Base-by-base conservation (phyloP, 768 basidiomycete genomes). In the Kwoniella pini region DNA sequence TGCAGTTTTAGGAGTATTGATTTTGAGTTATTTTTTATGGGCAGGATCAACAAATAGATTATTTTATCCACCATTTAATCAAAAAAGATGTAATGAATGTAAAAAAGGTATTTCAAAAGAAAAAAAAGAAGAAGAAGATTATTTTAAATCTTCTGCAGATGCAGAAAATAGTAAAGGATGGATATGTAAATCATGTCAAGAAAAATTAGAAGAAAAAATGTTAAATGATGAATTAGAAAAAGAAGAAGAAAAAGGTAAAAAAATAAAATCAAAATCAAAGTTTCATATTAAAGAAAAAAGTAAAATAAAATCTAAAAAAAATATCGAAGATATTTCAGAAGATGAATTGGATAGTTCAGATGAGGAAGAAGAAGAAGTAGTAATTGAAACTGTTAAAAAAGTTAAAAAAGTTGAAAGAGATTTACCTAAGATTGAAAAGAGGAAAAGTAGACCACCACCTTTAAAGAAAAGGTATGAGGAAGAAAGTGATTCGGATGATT, bases 1-100 rank as follows among this genome's bases (percentile, higher is more conserved):
- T 13, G 57, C 49, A n/a, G 57, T 59, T 2, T 43, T 54, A 24
- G 52, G 19, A 31, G 36, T 61, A 28, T 26, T 54, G 19, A 31
- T 48, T 17, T 15, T 54, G 6, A 7, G 26, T 11, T 26, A 54
- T n/a, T 42, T 61, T 43, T 17, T 61, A 42, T 61, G 59, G 59
- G 43, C 39, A 19, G 53, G 24, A 28, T 42, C 42, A 11, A 38
- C 40, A 4, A n/a, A 54, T 24, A 28, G 59, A 19, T 45, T 61
- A 21, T 54, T 45, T 2, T 61, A 46, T 27, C 44, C 40, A n/a
- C 59, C 59, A 17, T 61, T 61, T 44, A 51, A 49, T 33, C 59
- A 61, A 33, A 54, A 61, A 33, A 19, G 52, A 4, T 61, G 59
- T 40, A 28, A 21, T 4, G 56, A 46, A 17, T 61, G 59, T 40